phyloP scores from a whole-genome alignment of 1,139 yeast genomes.

The Hansenula sp. region DNA sequence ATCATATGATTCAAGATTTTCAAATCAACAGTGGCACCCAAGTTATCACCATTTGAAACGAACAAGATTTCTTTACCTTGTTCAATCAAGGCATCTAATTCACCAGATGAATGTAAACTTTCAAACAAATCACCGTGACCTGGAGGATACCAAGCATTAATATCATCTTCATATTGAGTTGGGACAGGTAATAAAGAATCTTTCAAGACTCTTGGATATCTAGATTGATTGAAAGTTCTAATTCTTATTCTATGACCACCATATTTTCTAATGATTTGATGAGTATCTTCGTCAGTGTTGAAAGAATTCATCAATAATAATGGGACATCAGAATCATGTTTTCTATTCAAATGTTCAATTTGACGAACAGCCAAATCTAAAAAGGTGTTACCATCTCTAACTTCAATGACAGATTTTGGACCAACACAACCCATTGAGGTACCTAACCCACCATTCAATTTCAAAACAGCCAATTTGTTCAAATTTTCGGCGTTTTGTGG shows the following conservation, averaged over 20 bases:
- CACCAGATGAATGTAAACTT: slow-evolving; percentile 84
- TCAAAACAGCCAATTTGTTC: slow-evolving; percentile 86
- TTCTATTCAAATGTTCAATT: slow-evolving; percentile 91
- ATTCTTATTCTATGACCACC: slow-evolving; percentile 96
- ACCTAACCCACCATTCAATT: slow-evolving; percentile 97
- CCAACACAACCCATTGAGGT: slow-evolving; percentile 99
- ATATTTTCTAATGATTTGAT: slow-evolving; percentile 91
- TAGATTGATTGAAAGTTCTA: slow-evolving; percentile 94
- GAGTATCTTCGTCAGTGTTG: slow-evolving; percentile 96
- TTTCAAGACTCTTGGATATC: slow-evolving; percentile 92
- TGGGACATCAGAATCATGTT: slow-evolving; percentile 90
- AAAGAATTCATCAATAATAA: slow-evolving; percentile 96
- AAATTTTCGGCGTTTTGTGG: slow-evolving; percentile 48
- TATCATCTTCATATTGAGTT: slow-evolving; percentile 62
- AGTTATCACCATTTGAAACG: slow-evolving; percentile 96
- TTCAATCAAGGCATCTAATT: slow-evolving; percentile 81
- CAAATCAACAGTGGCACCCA: slow-evolving; percentile 97
- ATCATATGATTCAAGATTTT: slow-evolving; percentile 90
- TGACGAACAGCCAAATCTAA: slow-evolving; percentile 94
- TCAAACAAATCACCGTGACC: slow-evolving; percentile 99
- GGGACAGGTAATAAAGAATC: slow-evolving; percentile 96
- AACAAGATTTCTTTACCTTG: slow-evolving; percentile 94
- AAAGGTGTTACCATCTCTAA: slow-evolving; percentile 96
- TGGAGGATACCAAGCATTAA: slow-evolving; percentile 96
- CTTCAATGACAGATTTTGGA: slow-evolving; percentile 97